Evolutionary conservation across 1,139 yeast genomes (phyloP).

Genomic region (Debaryomyces fabryi): DNA sequence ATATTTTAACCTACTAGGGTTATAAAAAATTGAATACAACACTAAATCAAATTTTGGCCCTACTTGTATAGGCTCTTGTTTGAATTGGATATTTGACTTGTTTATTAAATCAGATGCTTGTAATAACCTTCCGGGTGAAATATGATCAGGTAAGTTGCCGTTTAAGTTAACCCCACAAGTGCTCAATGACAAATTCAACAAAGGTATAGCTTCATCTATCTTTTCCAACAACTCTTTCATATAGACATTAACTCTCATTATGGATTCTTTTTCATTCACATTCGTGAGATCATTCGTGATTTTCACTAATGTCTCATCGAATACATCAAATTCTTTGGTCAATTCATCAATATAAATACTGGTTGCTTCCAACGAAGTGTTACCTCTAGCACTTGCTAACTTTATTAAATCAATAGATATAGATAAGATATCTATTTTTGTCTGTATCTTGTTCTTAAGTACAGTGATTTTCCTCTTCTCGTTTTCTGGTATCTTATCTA

Average conservation of each 20-base stretch:
- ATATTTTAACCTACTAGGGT: slow-evolving; percentile 50
- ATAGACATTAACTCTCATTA: slow-evolving; percentile 50
- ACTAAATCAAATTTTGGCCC: slow-evolving; percentile 68
- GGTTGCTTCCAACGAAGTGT: slow-evolving; percentile 62
- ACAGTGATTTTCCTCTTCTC: slow-evolving; percentile 50
- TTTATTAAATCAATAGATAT: slow-evolving; percentile 73
- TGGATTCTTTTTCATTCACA: slow-evolving; percentile 43
- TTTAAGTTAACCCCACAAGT: slow-evolving; percentile 71
- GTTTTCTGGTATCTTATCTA: slow-evolving; percentile 62
- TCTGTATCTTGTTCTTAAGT: slow-evolving; percentile 50
- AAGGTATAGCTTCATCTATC: slow-evolving; percentile 72
- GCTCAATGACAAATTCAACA: slow-evolving; percentile 65
- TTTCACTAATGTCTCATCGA: slow-evolving; percentile 52
- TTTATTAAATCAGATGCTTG: slow-evolving; percentile 61
- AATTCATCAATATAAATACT: slow-evolving; percentile 58
- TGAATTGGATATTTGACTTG: slow-evolving; percentile 25
- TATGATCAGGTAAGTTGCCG: slow-evolving; percentile 51
- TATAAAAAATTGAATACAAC: slow-evolving; percentile 66
- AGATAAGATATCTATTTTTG: slow-evolving; percentile 64
- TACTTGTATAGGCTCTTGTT: slow-evolving; percentile 31
- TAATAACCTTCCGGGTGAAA: slow-evolving; percentile 67
- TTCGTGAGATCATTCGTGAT: slow-evolving; percentile 27
- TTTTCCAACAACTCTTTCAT: slow-evolving; percentile 51
- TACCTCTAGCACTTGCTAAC: slow-evolving; percentile 71
- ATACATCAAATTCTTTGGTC: slow-evolving; percentile 59